Evolutionary conservation across 1,139 yeast genomes (phyloP).

Genomic region (Zygosaccharomyces sapae): DNA sequence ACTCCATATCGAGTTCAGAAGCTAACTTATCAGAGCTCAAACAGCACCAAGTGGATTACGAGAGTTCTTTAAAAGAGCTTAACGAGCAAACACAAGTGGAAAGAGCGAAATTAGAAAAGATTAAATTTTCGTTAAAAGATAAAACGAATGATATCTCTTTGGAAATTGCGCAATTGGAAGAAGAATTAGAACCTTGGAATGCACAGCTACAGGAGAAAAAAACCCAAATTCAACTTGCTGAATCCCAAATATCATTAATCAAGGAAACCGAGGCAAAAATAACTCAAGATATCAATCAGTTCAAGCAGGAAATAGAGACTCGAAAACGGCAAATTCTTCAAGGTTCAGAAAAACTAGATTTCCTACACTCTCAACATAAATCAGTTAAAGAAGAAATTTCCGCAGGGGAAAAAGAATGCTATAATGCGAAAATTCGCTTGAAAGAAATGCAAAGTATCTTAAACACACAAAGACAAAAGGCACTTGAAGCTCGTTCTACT

Average conservation of each 20-base stretch:
- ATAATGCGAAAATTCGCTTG: conserved; percentile 46
- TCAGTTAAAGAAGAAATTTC: conserved; percentile 51
- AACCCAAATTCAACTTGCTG: conserved; percentile 60
- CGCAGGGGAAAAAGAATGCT: conserved; percentile 57
- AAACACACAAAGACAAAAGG: conserved; percentile 54
- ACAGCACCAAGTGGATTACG: conserved; percentile 41
- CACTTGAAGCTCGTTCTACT: conserved; percentile 60
- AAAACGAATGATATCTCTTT: conserved; percentile 43
- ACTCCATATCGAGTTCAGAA: conserved; percentile 43
- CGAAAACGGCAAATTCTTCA: conserved; percentile 52
- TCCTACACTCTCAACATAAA: conserved; percentile 43
- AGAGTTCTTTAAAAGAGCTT: conserved; percentile 42
- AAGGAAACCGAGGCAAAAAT: conserved; percentile 39
- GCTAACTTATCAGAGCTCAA: conserved; percentile 46
- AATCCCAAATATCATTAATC: conserved; percentile 61
- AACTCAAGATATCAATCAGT: conserved; percentile 45
- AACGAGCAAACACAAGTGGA: conserved; percentile 49
- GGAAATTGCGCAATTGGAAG: conserved; percentile 49
- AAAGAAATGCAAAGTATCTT: conserved; percentile 52
- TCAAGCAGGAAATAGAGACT: conserved; percentile 46
- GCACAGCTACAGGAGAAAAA: conserved; percentile 61
- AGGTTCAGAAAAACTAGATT: conserved; percentile 46
- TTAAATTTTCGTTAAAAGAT: conserved; percentile 63
- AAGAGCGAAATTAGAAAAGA: conserved; percentile 51
- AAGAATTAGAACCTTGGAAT: conserved; percentile 79